phyloP scores from a whole-genome alignment of 306 rosid species.

The Astragalus membranaceus region DNA sequence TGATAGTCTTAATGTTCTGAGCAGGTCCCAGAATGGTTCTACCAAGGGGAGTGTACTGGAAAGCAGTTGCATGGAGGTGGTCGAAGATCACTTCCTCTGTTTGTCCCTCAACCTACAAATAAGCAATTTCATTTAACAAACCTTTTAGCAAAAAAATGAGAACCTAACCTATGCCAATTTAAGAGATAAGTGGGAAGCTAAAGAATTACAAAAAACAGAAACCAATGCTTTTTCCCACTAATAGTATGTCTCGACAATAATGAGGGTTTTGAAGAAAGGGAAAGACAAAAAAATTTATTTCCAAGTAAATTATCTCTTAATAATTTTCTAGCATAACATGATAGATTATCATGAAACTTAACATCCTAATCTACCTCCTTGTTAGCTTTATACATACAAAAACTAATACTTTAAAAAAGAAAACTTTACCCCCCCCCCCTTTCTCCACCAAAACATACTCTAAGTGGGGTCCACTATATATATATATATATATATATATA shows the following conservation, averaged over 20 bases:
- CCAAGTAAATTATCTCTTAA: neutral
- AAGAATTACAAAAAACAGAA: neutral
- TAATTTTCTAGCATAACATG: no score
- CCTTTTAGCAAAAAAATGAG: neutral
- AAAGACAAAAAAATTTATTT: neutral
- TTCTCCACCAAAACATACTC: neutral
- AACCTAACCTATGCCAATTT: neutral
- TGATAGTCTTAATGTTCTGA: conserved; percentile 71
- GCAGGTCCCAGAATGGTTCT: conserved; percentile 94
- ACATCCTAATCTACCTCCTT: neutral
- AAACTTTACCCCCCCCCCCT: no score
- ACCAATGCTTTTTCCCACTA: neutral
- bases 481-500: no score
- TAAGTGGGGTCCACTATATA: no score
- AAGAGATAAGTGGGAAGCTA: neutral
- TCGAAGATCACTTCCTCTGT: conserved; percentile 87
- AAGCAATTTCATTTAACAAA: neutral
- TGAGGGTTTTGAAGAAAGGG: neutral
- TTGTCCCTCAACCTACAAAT: conserved; percentile 72
- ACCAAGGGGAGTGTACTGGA: conserved; percentile 89
- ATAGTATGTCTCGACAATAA: neutral
- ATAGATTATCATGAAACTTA: neutral
- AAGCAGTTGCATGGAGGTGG: conserved; percentile 90
- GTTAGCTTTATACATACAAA: neutral
- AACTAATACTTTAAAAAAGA: no score